Percentiles rank a stretch among this genome's conserved stretches.
Conservation (phyloP, 202 grass and related monocot species). For the Setaria viridis region DNA sequence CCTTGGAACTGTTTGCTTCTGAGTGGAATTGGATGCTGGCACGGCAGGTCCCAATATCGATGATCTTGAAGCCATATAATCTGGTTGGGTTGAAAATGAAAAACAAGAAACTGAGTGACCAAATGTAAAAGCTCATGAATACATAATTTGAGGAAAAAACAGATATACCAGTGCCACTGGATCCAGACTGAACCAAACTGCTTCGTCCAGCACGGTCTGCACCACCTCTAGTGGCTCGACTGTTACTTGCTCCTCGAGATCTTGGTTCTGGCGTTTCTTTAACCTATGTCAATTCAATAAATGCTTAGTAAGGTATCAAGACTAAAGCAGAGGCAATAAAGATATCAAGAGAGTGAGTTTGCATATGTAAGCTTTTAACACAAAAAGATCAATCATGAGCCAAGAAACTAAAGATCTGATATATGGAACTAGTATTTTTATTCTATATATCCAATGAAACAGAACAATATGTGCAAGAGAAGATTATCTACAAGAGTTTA, state of each 20-base stretch:
- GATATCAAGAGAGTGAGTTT: slow-evolving; percentile 25
- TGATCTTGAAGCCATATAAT: slow-evolving; percentile 54
- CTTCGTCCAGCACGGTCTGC: slow-evolving; percentile 59
- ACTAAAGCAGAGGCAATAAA: slow-evolving; percentile 15
- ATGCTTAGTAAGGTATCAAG: slow-evolving; percentile 37
- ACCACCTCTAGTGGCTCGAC: slow-evolving; percentile 62
- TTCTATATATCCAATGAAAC: slow-evolving; percentile 38
- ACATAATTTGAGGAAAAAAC: neutral
- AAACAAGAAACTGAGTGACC: slow-evolving; percentile 28
- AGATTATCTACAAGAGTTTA: slow-evolving; percentile 20
- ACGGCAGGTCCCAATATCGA: slow-evolving; percentile 70
- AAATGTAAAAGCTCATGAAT: slow-evolving; percentile 38
- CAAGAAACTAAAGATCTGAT: slow-evolving; percentile 19
- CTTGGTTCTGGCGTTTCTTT: slow-evolving; percentile 70
- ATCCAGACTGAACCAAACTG: slow-evolving; percentile 66
- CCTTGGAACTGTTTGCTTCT: slow-evolving; percentile 67
- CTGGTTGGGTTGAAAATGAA: slow-evolving; percentile 48
- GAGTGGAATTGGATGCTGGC: slow-evolving; percentile 51
- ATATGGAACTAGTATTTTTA: slow-evolving; percentile 1
- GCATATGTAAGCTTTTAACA: slow-evolving; percentile 39
- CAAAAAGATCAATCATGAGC: slow-evolving; percentile 24
- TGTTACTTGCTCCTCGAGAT: slow-evolving; percentile 74
- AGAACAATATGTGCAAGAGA: slow-evolving; percentile 28
- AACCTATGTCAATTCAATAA: slow-evolving; percentile 60
- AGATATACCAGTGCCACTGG: slow-evolving; percentile 48